Base-by-base conservation (phyloP, 176 grass and related monocot species). In the Eleusine coracana region DNA sequence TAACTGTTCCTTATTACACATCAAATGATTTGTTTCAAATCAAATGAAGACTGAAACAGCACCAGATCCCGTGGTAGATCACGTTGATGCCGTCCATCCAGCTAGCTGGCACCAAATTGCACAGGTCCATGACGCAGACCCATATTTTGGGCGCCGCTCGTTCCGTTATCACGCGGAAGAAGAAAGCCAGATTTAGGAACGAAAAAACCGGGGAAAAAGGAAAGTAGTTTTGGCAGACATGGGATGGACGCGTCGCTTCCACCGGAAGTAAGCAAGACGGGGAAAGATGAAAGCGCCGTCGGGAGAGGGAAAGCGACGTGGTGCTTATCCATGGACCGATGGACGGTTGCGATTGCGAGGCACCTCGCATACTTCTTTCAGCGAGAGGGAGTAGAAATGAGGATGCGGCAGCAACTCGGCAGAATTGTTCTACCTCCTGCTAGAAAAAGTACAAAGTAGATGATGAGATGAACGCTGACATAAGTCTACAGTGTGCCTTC, bases 191-290 rank as follows among this genome's bases (percentile, higher is more conserved):
- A 36, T 64, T 27, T 40, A 21, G 3, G 66, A 62, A 51, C 23
- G 44, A 44, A 6, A 31, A 21, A 68, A 5, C 3, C 9, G 40
- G 40, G 1, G 44, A 45, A 10, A 45, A 54, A 6, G n/a, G 4
- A 25, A 15, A 48, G 42, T 49, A 28, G 42, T 28, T 71, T 71
- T 71, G 42, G 69, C 69, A 45, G 25, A 23, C 46, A 46, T 46
- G 44, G 28, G 7, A 23, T 23, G 58, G 73, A 54, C 64, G 55
- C 44, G 16, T 87, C 46, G 67, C 86, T 88, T 88, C 74, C 27
- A n/a, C 13, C 75, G 67, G 56, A 88, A 82, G 86, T 80, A 73
- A 88, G 8, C 80, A 66, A 88, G 7, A 59, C 66, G 18, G 27
- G 20, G 10, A 2, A 66, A 15, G 40, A 58, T 36, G 49, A 2